Evolutionary conservation across 1,139 yeast genomes (phyloP).

Genomic region (Pichia sp.): DNA sequence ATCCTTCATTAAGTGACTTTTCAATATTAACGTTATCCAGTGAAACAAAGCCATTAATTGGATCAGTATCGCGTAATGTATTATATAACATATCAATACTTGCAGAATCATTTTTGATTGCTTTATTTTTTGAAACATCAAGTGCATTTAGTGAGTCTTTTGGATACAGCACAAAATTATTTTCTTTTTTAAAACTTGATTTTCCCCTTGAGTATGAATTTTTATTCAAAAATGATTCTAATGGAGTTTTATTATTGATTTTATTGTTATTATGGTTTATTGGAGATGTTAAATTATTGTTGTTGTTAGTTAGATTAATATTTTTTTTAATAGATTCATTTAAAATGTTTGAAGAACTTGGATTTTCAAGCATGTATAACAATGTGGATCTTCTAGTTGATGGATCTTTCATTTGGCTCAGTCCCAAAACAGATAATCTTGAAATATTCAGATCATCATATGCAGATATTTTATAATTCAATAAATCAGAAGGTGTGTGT

Average conservation of each 20-base stretch:
- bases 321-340: slow-evolving; percentile 19
- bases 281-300: no score
- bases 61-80: slow-evolving; percentile 26
- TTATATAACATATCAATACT: slow-evolving; percentile 24
- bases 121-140: slow-evolving; percentile 1
- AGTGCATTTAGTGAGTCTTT: slow-evolving; percentile 30
- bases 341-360: slow-evolving; percentile 28
- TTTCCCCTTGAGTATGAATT: neutral
- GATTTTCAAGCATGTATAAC: slow-evolving; percentile 45
- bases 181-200: slow-evolving; percentile 6
- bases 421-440: slow-evolving; percentile 29
- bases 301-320: neutral
- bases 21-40: slow-evolving; percentile 11
- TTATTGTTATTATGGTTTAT: no score
- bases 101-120: slow-evolving; percentile 2
- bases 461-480: slow-evolving; percentile 22
- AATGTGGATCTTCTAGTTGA: slow-evolving; percentile 51
- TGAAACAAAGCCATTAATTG: slow-evolving; percentile 30
- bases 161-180: slow-evolving; percentile 26
- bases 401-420: slow-evolving; percentile 42
- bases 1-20: slow-evolving; percentile 33
- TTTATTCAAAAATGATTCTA: slow-evolving; percentile 1
- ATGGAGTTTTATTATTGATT: slow-evolving; percentile 7
- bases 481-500: slow-evolving; percentile 34
- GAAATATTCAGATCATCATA: slow-evolving; percentile 25